A percentile compares a stretch with the other conserved stretches of the same genome.
Conservation (phyloP, 1,139 yeast species). For the Nadsonia starkeyi-henricii region DNA sequence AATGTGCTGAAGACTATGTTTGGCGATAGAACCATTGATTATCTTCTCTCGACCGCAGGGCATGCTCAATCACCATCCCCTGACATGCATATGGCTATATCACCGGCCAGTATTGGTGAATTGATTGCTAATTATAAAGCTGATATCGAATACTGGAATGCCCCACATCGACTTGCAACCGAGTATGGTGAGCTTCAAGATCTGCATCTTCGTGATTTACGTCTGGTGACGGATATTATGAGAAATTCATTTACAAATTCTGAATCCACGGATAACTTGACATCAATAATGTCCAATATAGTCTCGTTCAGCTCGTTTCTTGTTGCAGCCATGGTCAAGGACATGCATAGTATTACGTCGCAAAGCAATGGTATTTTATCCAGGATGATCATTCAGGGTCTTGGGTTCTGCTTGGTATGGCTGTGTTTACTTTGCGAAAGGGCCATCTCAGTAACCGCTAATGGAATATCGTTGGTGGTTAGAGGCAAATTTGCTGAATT, state of each 20-base stretch:
- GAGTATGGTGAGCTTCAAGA: background rate
- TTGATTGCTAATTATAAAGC: background rate
- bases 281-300: background rate
- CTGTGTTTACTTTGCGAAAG: background rate
- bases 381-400: background rate
- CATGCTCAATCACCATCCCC: background rate
- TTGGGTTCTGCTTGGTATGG: background rate
- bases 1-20: background rate
- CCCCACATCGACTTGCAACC: background rate
- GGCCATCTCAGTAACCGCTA: background rate
- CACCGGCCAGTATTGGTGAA: background rate
- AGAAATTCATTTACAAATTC: background rate
- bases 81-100: background rate
- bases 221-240: background rate
- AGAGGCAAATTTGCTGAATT: background rate
- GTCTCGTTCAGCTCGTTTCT: background rate
- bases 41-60: background rate
- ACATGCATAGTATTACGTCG: background rate
- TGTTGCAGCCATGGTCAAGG: background rate
- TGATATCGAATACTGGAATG: background rate
- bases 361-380: background rate
- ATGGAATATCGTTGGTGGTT: background rate
- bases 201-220: background rate
- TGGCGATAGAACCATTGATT: background rate
- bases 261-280: background rate